Conservation (phyloP, 2,329 filamentous ascomycete genomes). For the Fusarium algeriense region DNA sequence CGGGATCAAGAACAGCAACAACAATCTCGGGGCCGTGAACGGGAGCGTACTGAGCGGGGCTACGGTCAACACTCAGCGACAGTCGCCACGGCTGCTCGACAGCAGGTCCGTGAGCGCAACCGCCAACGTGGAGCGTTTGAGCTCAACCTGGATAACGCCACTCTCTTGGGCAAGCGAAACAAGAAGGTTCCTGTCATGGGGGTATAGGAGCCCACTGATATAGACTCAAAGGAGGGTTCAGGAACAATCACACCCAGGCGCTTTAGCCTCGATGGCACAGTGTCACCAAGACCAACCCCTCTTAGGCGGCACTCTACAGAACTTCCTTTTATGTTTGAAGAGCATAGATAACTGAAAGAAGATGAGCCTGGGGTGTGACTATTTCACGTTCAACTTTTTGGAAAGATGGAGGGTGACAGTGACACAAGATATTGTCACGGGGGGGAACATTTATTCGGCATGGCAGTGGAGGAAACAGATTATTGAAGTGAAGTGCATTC, state of each 20-base stretch:
- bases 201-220: constrained; percentile 48
- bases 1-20: constrained; percentile 58
- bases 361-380: not conserved
- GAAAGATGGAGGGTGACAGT: constrained; percentile 10
- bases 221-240: constrained; percentile 5
- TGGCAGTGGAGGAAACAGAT: constrained; percentile 13
- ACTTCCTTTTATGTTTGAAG: constrained; percentile 32
- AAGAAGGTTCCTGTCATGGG: constrained; percentile 65
- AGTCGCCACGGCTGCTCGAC: constrained; percentile 85
- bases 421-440: not conserved
- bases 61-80: constrained; percentile 91
- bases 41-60: constrained; percentile 67
- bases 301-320: constrained; percentile 32
- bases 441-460: constrained; percentile 1
- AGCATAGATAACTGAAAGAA: constrained; percentile 19
- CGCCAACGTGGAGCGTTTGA: constrained; percentile 88
- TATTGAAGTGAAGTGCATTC: constrained; percentile 33
- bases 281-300: constrained; percentile 18
- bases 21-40: constrained; percentile 51
- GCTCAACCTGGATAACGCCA: constrained; percentile 90
- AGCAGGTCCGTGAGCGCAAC: constrained; percentile 77
- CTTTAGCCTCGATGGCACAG: constrained; percentile 30
- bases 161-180: constrained; percentile 79
- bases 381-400: constrained; percentile 24
- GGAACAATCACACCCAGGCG: constrained; percentile 10